Evolutionary conservation across 2,329 filamentous ascomycete genomes (phyloP), one percentile per base, ranked within the genome.

Genomic region (Graphium sp.): DNA sequence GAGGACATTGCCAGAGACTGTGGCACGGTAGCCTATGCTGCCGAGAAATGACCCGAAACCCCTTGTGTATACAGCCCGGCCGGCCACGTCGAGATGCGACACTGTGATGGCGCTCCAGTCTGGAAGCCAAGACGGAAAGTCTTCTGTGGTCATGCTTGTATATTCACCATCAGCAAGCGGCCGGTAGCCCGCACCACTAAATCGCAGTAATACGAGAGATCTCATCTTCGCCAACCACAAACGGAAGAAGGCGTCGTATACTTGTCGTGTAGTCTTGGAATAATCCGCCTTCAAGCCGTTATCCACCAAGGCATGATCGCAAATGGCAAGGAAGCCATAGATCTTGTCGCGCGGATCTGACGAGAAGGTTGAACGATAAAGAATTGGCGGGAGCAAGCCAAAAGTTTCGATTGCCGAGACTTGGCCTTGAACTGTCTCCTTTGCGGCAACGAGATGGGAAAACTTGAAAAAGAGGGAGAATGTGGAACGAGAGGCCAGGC

Each of bases 311-410:
- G n/a, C n/a, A n/a, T 24, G n/a, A 17, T 26, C 24, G 13, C 24
- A 26, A 9, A 29, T 22, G 2, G 17, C 27, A 6, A 29, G 13
- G 11, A 29, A 10, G 17, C 12, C 27, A 19, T 21, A 30, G 13
- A 30, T 30, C 28, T 30, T 30, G 15, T 30, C 28, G 10, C 28
- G 11, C n/a, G 21, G 12, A 8, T 30, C 22, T 9, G 28, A 24
- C 21, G 21, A 10, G 14, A 30, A 16, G 6, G 15, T 7, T 7
- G n/a, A 13, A 10, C 24, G 24, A 12, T 22, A 22, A 9, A 22
- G 20, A 4, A 22, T 22, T 12, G 20, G 20, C 20, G 20, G 20
- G 10, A 22, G 20, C 20, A 22, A 12, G 4, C 10, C 20, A 12
- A 10, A 22, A 9, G 20, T 22, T 12, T 22, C 20, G 20, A 22